phyloP scores from a whole-genome alignment of 202 grass and related monocot species.

The Alloteropsis angusta region DNA sequence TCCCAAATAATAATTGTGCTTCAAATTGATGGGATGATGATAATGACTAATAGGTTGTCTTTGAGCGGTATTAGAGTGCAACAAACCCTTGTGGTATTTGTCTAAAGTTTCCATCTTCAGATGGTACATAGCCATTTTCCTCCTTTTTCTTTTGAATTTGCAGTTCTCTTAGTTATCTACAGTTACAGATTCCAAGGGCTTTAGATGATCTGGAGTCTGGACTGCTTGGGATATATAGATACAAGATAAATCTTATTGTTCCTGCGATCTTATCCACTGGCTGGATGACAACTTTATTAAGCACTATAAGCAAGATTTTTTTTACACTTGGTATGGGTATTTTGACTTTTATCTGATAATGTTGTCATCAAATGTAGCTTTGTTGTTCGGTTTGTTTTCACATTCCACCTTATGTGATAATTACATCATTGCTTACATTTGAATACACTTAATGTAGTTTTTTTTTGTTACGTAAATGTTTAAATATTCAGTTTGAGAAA shows the following conservation, averaged over 20 bases:
- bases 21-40: background rate
- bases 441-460: background rate
- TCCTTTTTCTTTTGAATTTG: background rate
- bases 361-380: background rate
- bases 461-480: conserved; percentile 29
- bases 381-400: background rate
- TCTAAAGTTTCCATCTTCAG: background rate
- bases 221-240: background rate
- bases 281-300: background rate
- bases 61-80: background rate
- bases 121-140: background rate
- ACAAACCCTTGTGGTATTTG: background rate
- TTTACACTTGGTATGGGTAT: background rate
- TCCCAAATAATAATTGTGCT: background rate
- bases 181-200: background rate
- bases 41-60: background rate
- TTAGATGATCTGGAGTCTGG: background rate
- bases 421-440: conserved; percentile 4
- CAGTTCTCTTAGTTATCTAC: background rate
- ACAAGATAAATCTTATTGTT: background rate
- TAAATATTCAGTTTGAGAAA: conserved; percentile 49
- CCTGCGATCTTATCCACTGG: background rate
- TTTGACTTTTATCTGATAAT: background rate
- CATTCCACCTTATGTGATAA: conserved; percentile 1
- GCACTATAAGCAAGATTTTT: background rate